Conservation (phyloP, 441 rosid genomes). For the Arabidopsis hybrid region DNA sequence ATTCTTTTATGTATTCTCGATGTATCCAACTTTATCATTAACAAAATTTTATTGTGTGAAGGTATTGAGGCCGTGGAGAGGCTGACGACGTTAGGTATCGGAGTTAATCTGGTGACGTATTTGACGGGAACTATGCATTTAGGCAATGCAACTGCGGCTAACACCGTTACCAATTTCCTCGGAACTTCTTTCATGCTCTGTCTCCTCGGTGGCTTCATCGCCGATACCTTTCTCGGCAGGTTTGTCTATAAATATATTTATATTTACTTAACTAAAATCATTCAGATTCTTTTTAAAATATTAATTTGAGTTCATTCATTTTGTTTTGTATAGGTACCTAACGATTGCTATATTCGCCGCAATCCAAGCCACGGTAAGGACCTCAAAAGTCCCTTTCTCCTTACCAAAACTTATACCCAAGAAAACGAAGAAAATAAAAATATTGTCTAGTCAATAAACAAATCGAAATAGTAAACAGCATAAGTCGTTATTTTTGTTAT, state of each 20-base stretch:
- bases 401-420: constrained; percentile 32
- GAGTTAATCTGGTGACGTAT: constrained; percentile 89
- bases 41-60: constrained; percentile 32
- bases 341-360: constrained; percentile 89
- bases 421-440: constrained; percentile 11
- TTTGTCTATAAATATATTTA: constrained; percentile 31
- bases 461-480: constrained; percentile 18
- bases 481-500: constrained; percentile 12
- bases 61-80: constrained; percentile 86
- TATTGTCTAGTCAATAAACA: constrained; percentile 25
- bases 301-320: constrained; percentile 1
- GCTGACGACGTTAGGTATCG: constrained; percentile 90
- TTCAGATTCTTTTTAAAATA: neutral
- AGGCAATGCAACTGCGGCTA: constrained; percentile 83
- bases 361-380: constrained; percentile 79
- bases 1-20: neutral
- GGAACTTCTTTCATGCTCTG: constrained; percentile 97
- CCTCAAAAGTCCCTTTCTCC: constrained; percentile 26
- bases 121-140: constrained; percentile 88
- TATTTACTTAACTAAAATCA: neutral
- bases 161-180: constrained; percentile 83
- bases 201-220: constrained; percentile 87
- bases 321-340: constrained; percentile 63
- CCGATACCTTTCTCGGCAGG: constrained; percentile 96
- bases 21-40: constrained; percentile 5